Evolutionary conservation across 1,284 basidiomycete species (phyloP).

Genomic region (Exsudoporus floridanus): DNA sequence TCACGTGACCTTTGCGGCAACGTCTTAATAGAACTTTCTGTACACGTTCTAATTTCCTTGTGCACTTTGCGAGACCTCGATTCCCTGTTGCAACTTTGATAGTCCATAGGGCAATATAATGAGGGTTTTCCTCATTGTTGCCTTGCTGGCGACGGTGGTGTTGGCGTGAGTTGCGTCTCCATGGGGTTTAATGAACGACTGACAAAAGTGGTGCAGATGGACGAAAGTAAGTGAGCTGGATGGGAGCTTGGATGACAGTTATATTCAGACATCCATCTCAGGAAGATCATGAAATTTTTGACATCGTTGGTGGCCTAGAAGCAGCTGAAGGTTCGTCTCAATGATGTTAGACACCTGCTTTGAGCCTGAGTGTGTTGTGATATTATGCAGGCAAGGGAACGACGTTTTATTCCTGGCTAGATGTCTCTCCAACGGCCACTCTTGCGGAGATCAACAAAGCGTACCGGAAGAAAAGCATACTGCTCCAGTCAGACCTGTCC

Average conservation of each 20-base stretch:
- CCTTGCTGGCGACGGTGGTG: conserved; percentile 42
- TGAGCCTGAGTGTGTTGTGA: background rate
- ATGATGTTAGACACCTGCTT: background rate
- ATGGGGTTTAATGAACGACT: background rate
- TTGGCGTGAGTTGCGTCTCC: conserved; percentile 45
- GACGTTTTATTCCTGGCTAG: conserved; percentile 87
- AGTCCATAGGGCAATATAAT: conserved; percentile 28
- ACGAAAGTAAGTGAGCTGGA: conserved; percentile 51
- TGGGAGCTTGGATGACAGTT: background rate
- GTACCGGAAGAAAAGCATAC: conserved; percentile 86
- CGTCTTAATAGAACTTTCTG: too few relatives aligned
- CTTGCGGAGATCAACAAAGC: conserved; percentile 79
- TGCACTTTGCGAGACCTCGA: background rate
- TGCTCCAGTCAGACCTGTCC: conserved; percentile 68
- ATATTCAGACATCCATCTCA: conserved; percentile 32
- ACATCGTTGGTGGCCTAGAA: conserved; percentile 86
- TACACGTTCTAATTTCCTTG: background rate
- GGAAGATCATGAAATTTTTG: conserved; percentile 95
- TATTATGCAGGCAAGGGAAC: conserved; percentile 69
- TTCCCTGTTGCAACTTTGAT: background rate
- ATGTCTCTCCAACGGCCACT: conserved; percentile 67
- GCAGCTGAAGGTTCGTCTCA: conserved; percentile 65
- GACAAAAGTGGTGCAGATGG: conserved; percentile 47
- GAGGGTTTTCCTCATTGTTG: conserved; percentile 41
- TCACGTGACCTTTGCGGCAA: too few relatives aligned